A percentile compares a stretch with the other conserved stretches of the same genome.
phyloP scores from a whole-genome alignment of 2,329 filamentous ascomycete genomes.

The Colletotrichum siamense region DNA sequence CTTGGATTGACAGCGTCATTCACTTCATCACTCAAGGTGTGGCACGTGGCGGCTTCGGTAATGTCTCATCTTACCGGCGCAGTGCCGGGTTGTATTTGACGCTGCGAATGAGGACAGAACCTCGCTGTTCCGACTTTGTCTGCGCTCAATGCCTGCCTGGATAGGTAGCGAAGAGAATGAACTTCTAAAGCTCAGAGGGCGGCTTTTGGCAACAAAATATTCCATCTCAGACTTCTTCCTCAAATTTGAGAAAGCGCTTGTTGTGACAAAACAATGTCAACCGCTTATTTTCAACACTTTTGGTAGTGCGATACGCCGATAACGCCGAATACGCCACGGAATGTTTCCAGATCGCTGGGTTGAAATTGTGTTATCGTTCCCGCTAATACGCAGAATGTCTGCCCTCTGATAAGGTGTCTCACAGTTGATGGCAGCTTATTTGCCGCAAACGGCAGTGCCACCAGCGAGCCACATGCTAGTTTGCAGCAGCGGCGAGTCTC shows the following conservation, averaged over 20 bases:
- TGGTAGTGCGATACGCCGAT: neutral
- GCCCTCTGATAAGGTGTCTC: no score
- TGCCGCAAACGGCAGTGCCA: neutral
- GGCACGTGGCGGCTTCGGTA: neutral
- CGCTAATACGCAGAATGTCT: neutral
- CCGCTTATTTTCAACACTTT: no score
- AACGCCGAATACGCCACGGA: neutral
- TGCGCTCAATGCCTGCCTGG: neutral
- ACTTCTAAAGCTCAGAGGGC: fast-evolving
- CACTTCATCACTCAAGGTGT: neutral
- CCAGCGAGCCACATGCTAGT: neutral
- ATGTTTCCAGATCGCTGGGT: neutral
- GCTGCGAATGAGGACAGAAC: neutral
- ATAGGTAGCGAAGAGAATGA: neutral
- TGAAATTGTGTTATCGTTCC: neutral
- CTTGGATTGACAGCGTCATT: neutral
- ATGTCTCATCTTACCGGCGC: neutral
- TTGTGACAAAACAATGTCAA: no score
- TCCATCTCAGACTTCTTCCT: neutral
- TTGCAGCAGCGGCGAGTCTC: neutral
- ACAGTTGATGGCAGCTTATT: neutral
- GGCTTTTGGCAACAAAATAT: neutral
- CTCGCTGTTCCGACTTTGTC: neutral
- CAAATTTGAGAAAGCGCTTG: no score
- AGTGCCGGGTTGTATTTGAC: neutral